Conservation (phyloP, 1,284 basidiomycete species). For the Tetrapyrgos nigripes region DNA sequence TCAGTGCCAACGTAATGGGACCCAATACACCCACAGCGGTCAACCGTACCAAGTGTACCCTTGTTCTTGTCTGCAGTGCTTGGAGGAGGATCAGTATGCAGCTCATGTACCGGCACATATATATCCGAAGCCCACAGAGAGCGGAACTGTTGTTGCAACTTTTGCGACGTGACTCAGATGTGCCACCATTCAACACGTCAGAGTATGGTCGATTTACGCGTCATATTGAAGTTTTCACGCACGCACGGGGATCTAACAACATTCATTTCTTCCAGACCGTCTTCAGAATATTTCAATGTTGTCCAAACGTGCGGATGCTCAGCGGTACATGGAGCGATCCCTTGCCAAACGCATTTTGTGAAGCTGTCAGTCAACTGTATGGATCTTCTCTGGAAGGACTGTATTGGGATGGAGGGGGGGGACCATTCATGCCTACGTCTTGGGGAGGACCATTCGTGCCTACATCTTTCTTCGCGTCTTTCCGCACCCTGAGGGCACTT, state of each 20-base stretch:
- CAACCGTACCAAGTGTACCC: constrained; percentile 51
- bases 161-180: constrained; percentile 27
- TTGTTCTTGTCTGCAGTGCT: constrained; percentile 54
- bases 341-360: constrained; percentile 43
- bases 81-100: constrained; percentile 53
- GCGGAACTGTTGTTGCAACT: constrained; percentile 40
- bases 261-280: constrained; percentile 43
- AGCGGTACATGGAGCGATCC: constrained; percentile 44
- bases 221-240: constrained; percentile 49
- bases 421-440: too few species aligned
- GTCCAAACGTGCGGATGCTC: constrained; percentile 46
- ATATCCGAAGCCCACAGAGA: constrained; percentile 46
- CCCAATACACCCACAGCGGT: constrained; percentile 47
- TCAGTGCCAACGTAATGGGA: constrained; percentile 45
- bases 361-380: constrained; percentile 41
- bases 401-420: constrained; percentile 45
- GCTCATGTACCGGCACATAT: constrained; percentile 55
- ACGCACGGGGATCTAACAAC: constrained; percentile 42
- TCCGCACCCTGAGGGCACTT: constrained; percentile 42
- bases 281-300: constrained; percentile 47
- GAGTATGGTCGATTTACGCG: constrained; percentile 49
- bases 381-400: constrained; percentile 44
- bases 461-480: constrained; percentile 41
- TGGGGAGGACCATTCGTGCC: constrained; percentile 9
- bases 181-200: constrained; percentile 12